Conservation (phyloP, 257 asterid genomes). For the Catharanthus roseus region DNA sequence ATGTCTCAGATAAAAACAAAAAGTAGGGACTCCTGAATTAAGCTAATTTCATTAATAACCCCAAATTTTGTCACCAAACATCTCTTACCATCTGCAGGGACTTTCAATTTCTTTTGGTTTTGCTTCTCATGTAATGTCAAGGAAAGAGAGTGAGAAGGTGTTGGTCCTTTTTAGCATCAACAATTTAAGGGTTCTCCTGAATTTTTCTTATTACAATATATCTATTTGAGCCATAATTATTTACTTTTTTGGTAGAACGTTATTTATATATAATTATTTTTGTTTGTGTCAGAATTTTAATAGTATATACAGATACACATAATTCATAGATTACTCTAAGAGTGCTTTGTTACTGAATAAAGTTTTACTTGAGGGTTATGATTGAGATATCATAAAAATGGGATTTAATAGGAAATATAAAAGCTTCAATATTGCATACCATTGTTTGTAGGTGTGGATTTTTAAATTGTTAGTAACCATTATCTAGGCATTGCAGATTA, state of each 20-base stretch:
- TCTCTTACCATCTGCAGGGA: neutral
- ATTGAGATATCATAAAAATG: too few relatives aligned
- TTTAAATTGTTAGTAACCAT: neutral
- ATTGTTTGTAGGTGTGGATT: neutral
- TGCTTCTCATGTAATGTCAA: constrained; percentile 1
- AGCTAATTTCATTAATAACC: neutral
- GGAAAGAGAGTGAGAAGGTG: neutral
- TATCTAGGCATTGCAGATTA: neutral
- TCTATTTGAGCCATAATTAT: too few relatives aligned
- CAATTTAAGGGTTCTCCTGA: neutral
- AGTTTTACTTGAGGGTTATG: neutral
- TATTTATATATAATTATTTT: too few relatives aligned
- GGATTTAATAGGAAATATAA: too few relatives aligned
- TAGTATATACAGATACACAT: too few relatives aligned
- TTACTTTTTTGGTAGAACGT: neutral
- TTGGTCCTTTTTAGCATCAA: too few relatives aligned
- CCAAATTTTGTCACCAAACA: neutral
- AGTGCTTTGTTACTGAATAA: neutral
- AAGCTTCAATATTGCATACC: neutral
- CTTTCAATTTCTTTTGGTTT: constrained; percentile 1
- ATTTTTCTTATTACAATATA: neutral
- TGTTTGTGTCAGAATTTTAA: too few relatives aligned
- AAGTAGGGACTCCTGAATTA: neutral
- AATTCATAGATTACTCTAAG: too few relatives aligned
- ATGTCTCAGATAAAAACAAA: constrained; percentile 14